phyloP scores from a whole-genome alignment of 768 basidiomycete species.

The Lactarius quietus region DNA sequence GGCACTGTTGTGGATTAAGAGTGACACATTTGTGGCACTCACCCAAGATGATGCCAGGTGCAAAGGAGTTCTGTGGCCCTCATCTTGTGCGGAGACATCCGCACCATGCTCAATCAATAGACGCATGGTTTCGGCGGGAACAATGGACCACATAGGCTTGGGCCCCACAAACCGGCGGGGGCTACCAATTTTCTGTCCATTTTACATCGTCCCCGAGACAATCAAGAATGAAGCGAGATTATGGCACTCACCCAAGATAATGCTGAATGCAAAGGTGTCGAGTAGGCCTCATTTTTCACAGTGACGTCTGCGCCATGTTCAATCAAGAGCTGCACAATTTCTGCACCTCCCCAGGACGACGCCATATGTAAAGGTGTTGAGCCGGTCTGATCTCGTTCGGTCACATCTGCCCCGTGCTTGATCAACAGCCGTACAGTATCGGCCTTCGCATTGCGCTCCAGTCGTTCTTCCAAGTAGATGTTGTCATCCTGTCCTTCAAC shows the following conservation, averaged over 20 bases:
- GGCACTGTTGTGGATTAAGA: background rate
- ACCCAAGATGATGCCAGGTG: background rate
- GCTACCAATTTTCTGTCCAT: too few species aligned
- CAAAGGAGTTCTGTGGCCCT: too few species aligned
- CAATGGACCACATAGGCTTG: slow-evolving; percentile 45
- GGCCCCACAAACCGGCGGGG: too few species aligned
- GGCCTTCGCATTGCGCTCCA: too few species aligned
- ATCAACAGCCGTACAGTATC: too few species aligned
- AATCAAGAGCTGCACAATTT: background rate
- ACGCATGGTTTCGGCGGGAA: background rate
- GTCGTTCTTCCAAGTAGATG: too few species aligned
- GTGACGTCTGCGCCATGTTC: background rate
- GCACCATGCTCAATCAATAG: background rate
- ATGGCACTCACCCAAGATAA: background rate
- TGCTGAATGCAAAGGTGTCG: background rate
- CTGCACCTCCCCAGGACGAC: background rate
- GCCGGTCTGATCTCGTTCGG: background rate
- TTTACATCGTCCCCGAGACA: too few species aligned
- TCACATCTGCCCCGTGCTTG: background rate
- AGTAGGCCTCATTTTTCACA: background rate
- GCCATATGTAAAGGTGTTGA: background rate
- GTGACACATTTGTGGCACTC: background rate
- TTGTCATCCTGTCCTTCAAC: too few species aligned
- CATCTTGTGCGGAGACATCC: too few species aligned
- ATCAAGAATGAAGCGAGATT: too few species aligned